A percentile compares a stretch with the other conserved stretches of the same genome.
Conservation (phyloP, 2,329 filamentous ascomycete species). For the Coleophoma eucalyptorum region DNA sequence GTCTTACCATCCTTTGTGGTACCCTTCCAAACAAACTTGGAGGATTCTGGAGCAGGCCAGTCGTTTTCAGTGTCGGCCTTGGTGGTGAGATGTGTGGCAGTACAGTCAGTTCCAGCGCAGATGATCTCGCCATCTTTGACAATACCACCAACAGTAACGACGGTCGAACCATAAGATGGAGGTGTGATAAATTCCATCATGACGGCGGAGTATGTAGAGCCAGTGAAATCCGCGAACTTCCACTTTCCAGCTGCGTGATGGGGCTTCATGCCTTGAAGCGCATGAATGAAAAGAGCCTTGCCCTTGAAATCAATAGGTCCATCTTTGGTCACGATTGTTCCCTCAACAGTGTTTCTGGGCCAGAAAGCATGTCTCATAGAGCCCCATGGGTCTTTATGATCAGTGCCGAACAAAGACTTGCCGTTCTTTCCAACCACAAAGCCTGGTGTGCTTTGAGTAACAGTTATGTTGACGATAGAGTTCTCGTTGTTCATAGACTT, state of each 20-base stretch:
- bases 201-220: slow-evolving; percentile 78
- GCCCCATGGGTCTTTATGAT: slow-evolving; percentile 84
- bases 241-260: slow-evolving; percentile 90
- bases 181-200: slow-evolving; percentile 97
- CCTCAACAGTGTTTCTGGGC: slow-evolving; percentile 80
- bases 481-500: slow-evolving; percentile 83
- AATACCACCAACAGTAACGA: slow-evolving; percentile 79
- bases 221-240: slow-evolving; percentile 94
- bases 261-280: slow-evolving; percentile 97
- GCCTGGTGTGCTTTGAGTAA: slow-evolving; percentile 72
- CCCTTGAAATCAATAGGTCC: slow-evolving; percentile 81
- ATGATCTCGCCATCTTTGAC: slow-evolving; percentile 79
- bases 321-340: slow-evolving; percentile 78
- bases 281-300: slow-evolving; percentile 74
- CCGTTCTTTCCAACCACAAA: slow-evolving; percentile 85
- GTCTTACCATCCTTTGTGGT: slow-evolving; percentile 72
- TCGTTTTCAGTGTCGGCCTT: slow-evolving; percentile 73
- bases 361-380: slow-evolving; percentile 91
- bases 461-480: slow-evolving; percentile 80
- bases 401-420: slow-evolving; percentile 80
- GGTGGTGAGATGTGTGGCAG: slow-evolving; percentile 64
- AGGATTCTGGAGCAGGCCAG: slow-evolving; percentile 81
- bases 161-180: slow-evolving; percentile 82
- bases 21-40: slow-evolving; percentile 76
- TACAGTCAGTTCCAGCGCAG: slow-evolving; percentile 62